phyloP scores from a whole-genome alignment of 306 rosid genomes.

The Echinosophora koreensis region DNA sequence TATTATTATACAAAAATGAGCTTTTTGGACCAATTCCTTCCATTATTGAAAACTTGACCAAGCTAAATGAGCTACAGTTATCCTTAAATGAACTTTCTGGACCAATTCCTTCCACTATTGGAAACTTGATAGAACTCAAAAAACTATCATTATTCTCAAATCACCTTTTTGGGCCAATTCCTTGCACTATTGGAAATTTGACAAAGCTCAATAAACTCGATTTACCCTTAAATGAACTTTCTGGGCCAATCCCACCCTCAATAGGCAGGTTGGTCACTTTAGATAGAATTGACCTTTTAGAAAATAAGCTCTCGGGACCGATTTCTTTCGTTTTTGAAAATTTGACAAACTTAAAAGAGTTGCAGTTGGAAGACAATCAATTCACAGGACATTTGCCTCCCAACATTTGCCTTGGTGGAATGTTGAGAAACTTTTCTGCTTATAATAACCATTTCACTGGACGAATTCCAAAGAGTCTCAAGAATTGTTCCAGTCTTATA shows the following conservation, averaged over 20 bases:
- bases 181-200: conserved; percentile 14
- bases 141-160: neutral
- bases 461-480: conserved; percentile 23
- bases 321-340: neutral
- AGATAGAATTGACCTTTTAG: neutral
- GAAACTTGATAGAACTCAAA: neutral
- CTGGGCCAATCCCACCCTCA: conserved; percentile 30
- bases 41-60: neutral
- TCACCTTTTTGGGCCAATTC: conserved; percentile 13
- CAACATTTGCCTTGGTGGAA: conserved; percentile 28
- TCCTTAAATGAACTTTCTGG: neutral
- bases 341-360: too few relatives aligned
- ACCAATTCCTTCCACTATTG: conserved; percentile 12
- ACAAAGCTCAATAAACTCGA: neutral
- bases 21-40: conserved; percentile 31
- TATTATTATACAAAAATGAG: too few relatives aligned
- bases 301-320: neutral
- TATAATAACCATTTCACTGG: neutral
- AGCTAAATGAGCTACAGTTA: too few relatives aligned
- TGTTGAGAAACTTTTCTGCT: neutral
- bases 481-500: conserved; percentile 11
- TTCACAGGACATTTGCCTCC: conserved; percentile 36
- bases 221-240: neutral
- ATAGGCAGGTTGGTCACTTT: conserved; percentile 26
- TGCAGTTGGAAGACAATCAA: neutral